A percentile compares a stretch with the other conserved stretches of the same genome.
Conservation (phyloP, 805 yeast species). For the Candida fluviatilis region DNA sequence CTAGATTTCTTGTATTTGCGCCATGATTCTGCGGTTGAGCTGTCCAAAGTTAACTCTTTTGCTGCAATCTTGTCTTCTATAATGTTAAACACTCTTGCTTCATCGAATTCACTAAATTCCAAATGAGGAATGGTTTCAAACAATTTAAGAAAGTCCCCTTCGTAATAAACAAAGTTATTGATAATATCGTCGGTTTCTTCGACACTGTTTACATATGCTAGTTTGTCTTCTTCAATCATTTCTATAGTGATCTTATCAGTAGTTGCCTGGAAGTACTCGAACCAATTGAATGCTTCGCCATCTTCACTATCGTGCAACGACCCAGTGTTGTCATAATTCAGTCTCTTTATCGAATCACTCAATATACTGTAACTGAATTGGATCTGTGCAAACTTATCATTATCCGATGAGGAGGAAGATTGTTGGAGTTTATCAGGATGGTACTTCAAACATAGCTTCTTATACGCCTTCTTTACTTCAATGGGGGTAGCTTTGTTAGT, state of each 20-base stretch:
- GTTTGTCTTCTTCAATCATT: conserved; percentile 64
- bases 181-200: conserved; percentile 64
- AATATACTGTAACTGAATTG: conserved; percentile 74
- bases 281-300: conserved; percentile 51
- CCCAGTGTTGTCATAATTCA: conserved; percentile 69
- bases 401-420: conserved; percentile 13
- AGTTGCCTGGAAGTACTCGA: conserved; percentile 47
- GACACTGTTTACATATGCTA: conserved; percentile 54
- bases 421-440: conserved; percentile 69
- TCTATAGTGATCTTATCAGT: conserved; percentile 55
- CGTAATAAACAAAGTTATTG: conserved; percentile 49
- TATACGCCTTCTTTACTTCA: conserved; percentile 64
- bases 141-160: conserved; percentile 66
- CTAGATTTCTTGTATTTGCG: conserved; percentile 48
- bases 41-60: conserved; percentile 27
- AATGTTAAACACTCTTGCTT: conserved; percentile 52
- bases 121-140: conserved; percentile 79
- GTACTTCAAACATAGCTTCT: conserved; percentile 54
- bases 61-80: conserved; percentile 40
- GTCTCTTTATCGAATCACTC: conserved; percentile 52
- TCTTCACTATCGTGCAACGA: conserved; percentile 42
- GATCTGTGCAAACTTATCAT: conserved; percentile 53
- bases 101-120: conserved; percentile 57
- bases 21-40: conserved; percentile 39
- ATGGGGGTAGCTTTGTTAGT: conserved; percentile 37